Evolutionary conservation across 1,284 basidiomycete species (phyloP).

Genomic region (Ustilago loliicola): DNA sequence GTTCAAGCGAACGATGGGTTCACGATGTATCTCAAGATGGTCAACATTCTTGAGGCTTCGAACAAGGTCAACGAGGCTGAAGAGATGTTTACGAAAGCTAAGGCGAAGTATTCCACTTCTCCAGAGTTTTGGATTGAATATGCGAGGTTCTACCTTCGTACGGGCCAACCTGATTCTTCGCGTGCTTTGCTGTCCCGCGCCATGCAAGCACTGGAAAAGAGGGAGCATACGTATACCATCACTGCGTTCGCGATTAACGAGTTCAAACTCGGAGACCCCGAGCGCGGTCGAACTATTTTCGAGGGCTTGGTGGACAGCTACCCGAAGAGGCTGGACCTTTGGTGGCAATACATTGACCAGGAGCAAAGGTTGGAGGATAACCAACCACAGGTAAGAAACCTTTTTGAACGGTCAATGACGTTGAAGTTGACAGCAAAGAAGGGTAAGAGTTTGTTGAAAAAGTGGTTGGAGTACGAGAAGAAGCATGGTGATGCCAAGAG

Average conservation of each 20-base stretch:
- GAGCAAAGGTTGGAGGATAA: constrained; percentile 74
- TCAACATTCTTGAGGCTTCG: constrained; percentile 85
- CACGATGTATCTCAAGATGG: constrained; percentile 85
- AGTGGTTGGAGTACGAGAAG: constrained; percentile 92
- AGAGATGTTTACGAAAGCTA: constrained; percentile 60
- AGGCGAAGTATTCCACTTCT: constrained; percentile 92
- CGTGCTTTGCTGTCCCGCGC: constrained; percentile 88
- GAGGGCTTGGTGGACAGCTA: constrained; percentile 96
- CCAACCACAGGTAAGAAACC: constrained; percentile 72
- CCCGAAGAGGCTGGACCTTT: constrained; percentile 92
- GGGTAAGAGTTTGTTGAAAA: constrained; percentile 87
- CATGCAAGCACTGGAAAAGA: constrained; percentile 91
- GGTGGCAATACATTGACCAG: constrained; percentile 98
- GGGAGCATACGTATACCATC: constrained; percentile 94
- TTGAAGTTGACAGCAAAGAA: constrained; percentile 93
- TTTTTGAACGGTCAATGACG: constrained; percentile 85
- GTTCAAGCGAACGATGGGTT: constrained; percentile 91
- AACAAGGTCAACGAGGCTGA: constrained; percentile 75
- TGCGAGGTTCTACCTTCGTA: constrained; percentile 81
- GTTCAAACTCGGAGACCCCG: constrained; percentile 92
- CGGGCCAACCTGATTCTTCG: constrained; percentile 81
- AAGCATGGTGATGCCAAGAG: constrained; percentile 88
- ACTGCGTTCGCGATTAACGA: constrained; percentile 94
- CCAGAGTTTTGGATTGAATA: constrained; percentile 93
- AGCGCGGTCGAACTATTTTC: constrained; percentile 94